Conservation (phyloP, 192 early-diverging fungal genomes). For the Thamnidium elegans region DNA sequence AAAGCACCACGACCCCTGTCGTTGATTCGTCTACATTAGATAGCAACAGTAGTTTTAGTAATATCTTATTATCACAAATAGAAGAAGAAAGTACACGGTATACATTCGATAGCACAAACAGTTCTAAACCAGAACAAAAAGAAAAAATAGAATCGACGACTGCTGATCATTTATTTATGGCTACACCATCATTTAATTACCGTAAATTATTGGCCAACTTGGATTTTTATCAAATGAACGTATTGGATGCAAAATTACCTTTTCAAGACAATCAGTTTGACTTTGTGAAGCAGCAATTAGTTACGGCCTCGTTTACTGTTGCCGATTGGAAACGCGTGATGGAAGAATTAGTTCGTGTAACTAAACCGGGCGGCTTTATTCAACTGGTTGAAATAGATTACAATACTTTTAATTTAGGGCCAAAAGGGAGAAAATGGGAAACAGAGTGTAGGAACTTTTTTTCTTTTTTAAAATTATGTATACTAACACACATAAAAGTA, state of each 20-base stretch:
- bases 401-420: slow-evolving; percentile 2
- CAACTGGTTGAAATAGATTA: slow-evolving; percentile 33
- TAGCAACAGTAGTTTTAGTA: neutral
- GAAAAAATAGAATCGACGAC: too few species aligned
- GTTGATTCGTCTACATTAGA: neutral
- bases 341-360: slow-evolving; percentile 25
- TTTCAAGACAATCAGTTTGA: slow-evolving; percentile 25
- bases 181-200: too few species aligned
- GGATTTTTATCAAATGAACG: slow-evolving; percentile 16
- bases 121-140: neutral
- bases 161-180: too few species aligned
- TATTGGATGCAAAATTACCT: neutral
- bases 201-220: slow-evolving; percentile 11
- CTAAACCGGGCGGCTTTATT: slow-evolving; percentile 37
- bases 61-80: neutral
- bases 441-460: neutral
- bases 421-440: slow-evolving; percentile 13
- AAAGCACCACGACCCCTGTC: neutral
- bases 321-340: slow-evolving; percentile 14
- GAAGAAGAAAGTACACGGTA: neutral
- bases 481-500: neutral
- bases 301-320: neutral
- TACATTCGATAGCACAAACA: neutral
- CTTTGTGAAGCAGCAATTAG: slow-evolving; percentile 19
- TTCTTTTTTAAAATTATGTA: neutral